Conservation (phyloP, 2,329 filamentous ascomycete genomes). For the Emericellopsis cladophorae region DNA sequence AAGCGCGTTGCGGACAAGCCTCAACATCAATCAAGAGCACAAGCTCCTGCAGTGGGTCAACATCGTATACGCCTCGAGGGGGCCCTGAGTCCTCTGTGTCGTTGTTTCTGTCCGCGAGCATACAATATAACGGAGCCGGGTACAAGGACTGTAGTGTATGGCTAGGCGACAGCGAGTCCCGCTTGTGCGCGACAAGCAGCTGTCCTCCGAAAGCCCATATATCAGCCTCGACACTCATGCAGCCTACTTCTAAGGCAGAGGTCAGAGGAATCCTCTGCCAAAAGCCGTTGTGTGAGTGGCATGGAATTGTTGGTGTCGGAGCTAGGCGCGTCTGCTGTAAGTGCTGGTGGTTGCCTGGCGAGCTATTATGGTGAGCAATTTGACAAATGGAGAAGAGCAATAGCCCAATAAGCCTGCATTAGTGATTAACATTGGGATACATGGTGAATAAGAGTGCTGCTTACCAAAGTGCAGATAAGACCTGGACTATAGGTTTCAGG, state of each 20-base stretch:
- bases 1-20: constrained; percentile 17
- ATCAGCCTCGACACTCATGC: constrained; percentile 55
- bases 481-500: no score
- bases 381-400: no score
- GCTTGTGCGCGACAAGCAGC: constrained; percentile 53
- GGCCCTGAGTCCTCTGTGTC: constrained; percentile 20
- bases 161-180: constrained; percentile 35
- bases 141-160: constrained; percentile 52
- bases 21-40: constrained; percentile 61
- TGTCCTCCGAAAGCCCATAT: constrained; percentile 45
- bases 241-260: constrained; percentile 46
- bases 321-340: no score
- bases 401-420: no score
- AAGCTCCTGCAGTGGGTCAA: constrained; percentile 37
- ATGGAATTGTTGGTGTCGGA: constrained; percentile 35
- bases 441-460: no score
- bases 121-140: constrained; percentile 46
- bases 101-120: constrained; percentile 39
- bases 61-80: constrained; percentile 44
- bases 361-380: no score
- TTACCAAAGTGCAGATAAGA: no score
- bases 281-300: constrained; percentile 63
- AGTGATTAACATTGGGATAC: no score
- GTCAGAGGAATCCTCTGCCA: constrained; percentile 51
- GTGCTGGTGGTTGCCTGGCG: no score